Evolutionary conservation across 768 basidiomycete genomes (phyloP), one percentile per base, ranked within the genome.

Genomic region (Auriscalpium orientale): DNA sequence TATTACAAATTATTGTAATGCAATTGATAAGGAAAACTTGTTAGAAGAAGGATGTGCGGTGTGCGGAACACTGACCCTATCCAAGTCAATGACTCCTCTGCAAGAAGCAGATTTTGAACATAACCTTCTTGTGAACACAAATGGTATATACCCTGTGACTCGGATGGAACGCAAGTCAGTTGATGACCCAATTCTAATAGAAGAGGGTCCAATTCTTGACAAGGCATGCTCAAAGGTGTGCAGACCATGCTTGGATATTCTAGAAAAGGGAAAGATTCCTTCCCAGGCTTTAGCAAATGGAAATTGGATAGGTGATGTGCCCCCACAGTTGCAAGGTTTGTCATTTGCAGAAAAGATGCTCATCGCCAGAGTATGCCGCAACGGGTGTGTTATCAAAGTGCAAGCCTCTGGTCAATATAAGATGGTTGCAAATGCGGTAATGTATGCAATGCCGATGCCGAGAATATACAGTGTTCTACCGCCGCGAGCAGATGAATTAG

Each of bases 351-450:
- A 28, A 7, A 28, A 28, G 28, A 28, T 28, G 28, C 28, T 62
- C 2, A 57, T 64, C 10, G 54, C 61, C 2, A 34, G 59, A 8
- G 46, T 38, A n/a, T 34, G 56, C 8, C 59, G 55, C 22, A 63
- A 63, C 38, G 52, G 46, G 8, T 64, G 65, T 56, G 57, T 66
- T 5, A 47, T 62, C 1, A n/a, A 44, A 33, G 56, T 64, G 8
- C 11, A 36, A 38, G 36, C 36, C n/a, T 53, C 54, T 28, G 47
- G 56, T n/a, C 49, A 58, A 48, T 36, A 55, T 1, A 71, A 72
- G 53, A 71, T 76, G 71, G 59, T 52, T 1, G 71, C 70, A 0
- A 74, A 74, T 63, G 62, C 64, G 0, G 64, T 74, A 2, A 61
- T 65, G 13, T 74, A 70, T 59, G 59, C 64, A 6, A 62, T 64